Conservation (phyloP, 805 yeast species). For the Sugiyamaella smithiae region DNA sequence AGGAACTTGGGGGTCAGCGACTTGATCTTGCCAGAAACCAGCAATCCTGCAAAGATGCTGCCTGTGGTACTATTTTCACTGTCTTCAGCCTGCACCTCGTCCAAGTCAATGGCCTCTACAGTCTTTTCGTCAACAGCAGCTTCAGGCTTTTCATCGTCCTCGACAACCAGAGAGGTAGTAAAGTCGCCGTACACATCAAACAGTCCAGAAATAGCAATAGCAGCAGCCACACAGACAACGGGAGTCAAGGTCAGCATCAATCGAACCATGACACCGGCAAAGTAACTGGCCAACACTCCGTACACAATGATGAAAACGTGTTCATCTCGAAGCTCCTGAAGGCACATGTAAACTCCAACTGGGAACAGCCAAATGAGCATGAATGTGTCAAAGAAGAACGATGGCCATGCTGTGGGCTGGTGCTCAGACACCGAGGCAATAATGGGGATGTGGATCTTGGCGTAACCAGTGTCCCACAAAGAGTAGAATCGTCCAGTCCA, state of each 20-base stretch:
- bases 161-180: slow-evolving; percentile 11
- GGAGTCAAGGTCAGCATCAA: slow-evolving; percentile 97
- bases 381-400: slow-evolving; percentile 91
- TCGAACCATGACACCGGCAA: slow-evolving; percentile 99
- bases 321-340: slow-evolving; percentile 87
- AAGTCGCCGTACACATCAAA: slow-evolving; percentile 79
- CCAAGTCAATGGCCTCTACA: slow-evolving; percentile 6
- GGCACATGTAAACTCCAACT: slow-evolving; percentile 87
- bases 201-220: slow-evolving; percentile 79
- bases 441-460: slow-evolving; percentile 96
- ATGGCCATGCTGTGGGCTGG: slow-evolving; percentile 99
- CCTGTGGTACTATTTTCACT: slow-evolving; percentile 4
- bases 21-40: slow-evolving; percentile 15
- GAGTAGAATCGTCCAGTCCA: slow-evolving; percentile 99
- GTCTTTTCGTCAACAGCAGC: slow-evolving; percentile 3
- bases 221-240: slow-evolving; percentile 88
- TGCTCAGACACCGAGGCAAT: slow-evolving; percentile 99
- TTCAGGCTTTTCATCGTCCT: not conserved
- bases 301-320: slow-evolving; percentile 91
- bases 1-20: slow-evolving; percentile 51
- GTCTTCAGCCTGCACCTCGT: slow-evolving; percentile 14
- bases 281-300: slow-evolving; percentile 90
- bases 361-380: slow-evolving; percentile 98
- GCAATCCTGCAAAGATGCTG: slow-evolving; percentile 25
- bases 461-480: slow-evolving; percentile 96